These are phyloP conservation scores for Spergularia azorica DNA, from an alignment of 179 eudicot species.

Conservation along the genomic window DNA sequence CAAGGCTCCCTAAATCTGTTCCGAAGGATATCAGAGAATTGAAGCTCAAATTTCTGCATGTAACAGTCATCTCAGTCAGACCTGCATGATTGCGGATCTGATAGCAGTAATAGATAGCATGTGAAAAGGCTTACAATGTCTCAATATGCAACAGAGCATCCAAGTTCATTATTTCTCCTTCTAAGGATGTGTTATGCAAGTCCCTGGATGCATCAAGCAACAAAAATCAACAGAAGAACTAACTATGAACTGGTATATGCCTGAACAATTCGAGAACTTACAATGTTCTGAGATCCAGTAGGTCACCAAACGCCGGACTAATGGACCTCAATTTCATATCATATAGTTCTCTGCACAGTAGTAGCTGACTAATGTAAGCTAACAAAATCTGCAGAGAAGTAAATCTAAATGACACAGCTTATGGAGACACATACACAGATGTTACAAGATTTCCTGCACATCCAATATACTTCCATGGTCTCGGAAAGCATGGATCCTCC, in stretches of 20 bases:
- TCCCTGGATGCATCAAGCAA: conserved; percentile 45
- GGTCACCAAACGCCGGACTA: conserved; percentile 73
- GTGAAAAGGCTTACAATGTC: conserved; percentile 45
- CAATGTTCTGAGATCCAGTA: conserved; percentile 65
- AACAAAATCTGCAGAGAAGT: background rate
- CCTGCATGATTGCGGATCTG: too few species aligned
- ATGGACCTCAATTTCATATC: conserved; percentile 66
- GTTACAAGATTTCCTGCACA: conserved; percentile 65
- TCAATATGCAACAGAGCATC: conserved; percentile 64
- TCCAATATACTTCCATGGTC: conserved; percentile 62
- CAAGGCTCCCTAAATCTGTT: conserved; percentile 53
- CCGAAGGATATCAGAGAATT: conserved; percentile 71
- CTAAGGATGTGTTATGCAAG: conserved; percentile 70
- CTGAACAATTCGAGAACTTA: conserved; percentile 33
- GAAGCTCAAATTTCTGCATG: conserved; percentile 74
- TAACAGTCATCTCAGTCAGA: background rate
- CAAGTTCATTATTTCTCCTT: conserved; percentile 69
- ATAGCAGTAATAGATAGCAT: background rate
- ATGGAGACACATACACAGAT: conserved; percentile 51
- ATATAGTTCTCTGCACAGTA: conserved; percentile 51
- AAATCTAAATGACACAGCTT: background rate
- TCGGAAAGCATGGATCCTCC: conserved; percentile 85
- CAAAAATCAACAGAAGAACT: background rate
- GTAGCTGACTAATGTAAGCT: too few species aligned
- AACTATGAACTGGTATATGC: background rate